Evolutionary conservation across 441 rosid genomes (phyloP), one percentile per base, ranked within the genome.

Genomic region (Adansonia gregorii): DNA sequence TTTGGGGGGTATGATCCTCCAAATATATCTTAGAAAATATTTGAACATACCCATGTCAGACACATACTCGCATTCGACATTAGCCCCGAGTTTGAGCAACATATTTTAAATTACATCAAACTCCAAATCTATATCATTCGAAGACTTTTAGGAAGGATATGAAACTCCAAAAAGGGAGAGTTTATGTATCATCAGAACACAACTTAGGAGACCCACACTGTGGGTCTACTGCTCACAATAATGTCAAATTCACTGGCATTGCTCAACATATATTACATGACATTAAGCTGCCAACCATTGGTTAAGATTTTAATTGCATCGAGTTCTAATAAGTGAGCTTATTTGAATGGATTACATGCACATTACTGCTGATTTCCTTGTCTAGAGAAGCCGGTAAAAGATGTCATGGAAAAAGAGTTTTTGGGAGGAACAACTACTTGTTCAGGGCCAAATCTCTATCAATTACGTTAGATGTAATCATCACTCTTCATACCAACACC

Each of bases 371-470:
- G 52, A 67, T 43, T 67, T 43, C 9, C 9, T 69, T 12, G 58
- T 22, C 20, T 48, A 46, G 55, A 48, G 58, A 11, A 7, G n/a
- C 6, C 2, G 6, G 58, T 49, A 48, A 22, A 22, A 69, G 58
- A 69, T 22, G 19, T 48, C 39, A 22, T 48, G 41, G 14, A 8
- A 67, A 31, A 27, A 15, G 9, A 7, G 43, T 39, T 49, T 48
- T 12, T 12, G 19, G 17, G 43, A 31, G 35, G 59, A 0, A 24
- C 12, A 11, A 69, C 17, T 35, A 69, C 71, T n/a, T 17, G 31
- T 19, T 15, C 51, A 43, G 15, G 14, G 45, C 59, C 73, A 54
- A 52, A 72, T 54, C 63, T 54, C 75, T 35, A 54, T 72, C 24
- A 72, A 55, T 35, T 17, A 72, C 17, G 48, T 19, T 31, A 17